Evolutionary conservation across 305 asterid genomes (phyloP).

Genomic region (Fraxinus baroniana): DNA sequence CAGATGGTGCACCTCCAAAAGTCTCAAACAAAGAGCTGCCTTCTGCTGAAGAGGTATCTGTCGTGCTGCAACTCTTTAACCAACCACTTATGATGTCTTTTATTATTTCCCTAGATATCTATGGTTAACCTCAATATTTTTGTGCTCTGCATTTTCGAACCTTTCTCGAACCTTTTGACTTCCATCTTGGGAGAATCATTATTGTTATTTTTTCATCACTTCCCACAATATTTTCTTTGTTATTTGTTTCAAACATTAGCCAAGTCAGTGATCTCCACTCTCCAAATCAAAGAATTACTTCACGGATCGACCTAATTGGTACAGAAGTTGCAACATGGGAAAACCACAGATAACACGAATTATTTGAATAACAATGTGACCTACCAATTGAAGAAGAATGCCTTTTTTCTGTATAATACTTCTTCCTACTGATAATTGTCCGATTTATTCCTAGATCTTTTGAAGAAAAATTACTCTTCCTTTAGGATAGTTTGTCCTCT

Average conservation of each 20-base stretch:
- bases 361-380: neutral
- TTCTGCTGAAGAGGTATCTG: constrained; percentile 56
- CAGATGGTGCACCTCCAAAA: constrained; percentile 89
- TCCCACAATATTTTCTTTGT: neutral
- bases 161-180: neutral
- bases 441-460: neutral
- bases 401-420: neutral
- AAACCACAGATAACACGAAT: neutral
- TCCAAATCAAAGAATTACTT: neutral
- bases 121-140: neutral
- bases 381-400: neutral
- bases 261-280: neutral
- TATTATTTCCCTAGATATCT: neutral
- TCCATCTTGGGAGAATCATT: neutral
- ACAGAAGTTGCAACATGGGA: neutral
- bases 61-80: neutral
- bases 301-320: neutral
- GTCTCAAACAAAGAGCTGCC: constrained; percentile 71
- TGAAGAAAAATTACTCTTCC: neutral
- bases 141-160: neutral
- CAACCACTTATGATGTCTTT: neutral
- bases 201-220: neutral
- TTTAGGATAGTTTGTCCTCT: constrained; percentile 1
- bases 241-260: constrained; percentile 1
- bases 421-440: neutral